Percentiles rank a stretch among this genome's conserved stretches.
These are phyloP conservation scores for Cucumis variabilis DNA, from an alignment of 331 rosid species.

Conservation along the genomic window DNA sequence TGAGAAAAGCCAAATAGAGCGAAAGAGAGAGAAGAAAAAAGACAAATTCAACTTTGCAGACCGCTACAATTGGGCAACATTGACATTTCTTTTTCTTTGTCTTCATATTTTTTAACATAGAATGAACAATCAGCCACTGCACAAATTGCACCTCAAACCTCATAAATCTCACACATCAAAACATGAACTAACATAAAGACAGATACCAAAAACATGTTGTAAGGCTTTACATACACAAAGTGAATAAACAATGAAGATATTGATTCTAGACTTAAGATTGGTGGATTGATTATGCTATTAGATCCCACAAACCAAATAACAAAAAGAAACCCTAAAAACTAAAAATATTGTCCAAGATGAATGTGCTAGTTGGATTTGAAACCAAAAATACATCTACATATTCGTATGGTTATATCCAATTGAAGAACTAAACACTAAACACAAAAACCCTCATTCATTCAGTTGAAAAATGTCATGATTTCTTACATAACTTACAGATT, in stretches of 20 bases:
- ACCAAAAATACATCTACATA: background rate
- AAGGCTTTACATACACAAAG: background rate
- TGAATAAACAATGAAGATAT: background rate
- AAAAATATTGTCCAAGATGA: background rate
- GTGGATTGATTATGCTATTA: background rate
- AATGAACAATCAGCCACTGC: conserved; percentile 76
- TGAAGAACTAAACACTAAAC: background rate
- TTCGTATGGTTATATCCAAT: background rate
- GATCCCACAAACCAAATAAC: background rate
- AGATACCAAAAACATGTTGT: background rate
- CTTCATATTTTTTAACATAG: conserved; percentile 26
- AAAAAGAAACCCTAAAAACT: background rate
- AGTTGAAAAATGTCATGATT: background rate
- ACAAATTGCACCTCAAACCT: conserved; percentile 31
- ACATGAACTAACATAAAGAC: background rate
- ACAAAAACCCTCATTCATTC: conserved; percentile 5
- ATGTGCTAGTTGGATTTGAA: conserved; percentile 22
- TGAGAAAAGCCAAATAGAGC: conserved; percentile 25
- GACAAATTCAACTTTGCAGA: conserved; percentile 28
- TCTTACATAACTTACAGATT: background rate
- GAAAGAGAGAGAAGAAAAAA: background rate
- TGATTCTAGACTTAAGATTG: background rate
- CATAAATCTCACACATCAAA: conserved; percentile 1
- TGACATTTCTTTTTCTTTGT: conserved; percentile 34
- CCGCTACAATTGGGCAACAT: conserved; percentile 32